phyloP scores from a whole-genome alignment of 257 asterid species.

The Jaltomata sinuosa region DNA sequence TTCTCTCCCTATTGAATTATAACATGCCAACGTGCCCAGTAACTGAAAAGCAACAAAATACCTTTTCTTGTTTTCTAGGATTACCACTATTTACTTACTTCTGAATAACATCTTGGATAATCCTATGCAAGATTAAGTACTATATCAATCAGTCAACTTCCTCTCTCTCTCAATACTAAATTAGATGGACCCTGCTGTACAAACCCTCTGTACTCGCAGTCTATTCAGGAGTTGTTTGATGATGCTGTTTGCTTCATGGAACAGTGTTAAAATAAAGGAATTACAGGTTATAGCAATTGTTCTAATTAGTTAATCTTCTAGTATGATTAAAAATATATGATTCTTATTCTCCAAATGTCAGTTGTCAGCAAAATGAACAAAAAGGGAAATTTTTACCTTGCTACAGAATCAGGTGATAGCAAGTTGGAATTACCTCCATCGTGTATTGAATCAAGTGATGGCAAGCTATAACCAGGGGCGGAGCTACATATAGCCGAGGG shows the following conservation, averaged over 20 bases:
- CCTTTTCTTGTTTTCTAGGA: not conserved
- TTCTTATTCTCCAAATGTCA: not conserved
- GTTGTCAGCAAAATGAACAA: not conserved
- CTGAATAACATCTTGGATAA: too few relatives aligned
- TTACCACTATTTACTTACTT: not conserved
- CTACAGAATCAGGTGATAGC: slow-evolving; percentile 70
- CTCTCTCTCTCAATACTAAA: too few relatives aligned
- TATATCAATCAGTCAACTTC: too few relatives aligned
- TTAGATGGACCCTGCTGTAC: too few relatives aligned
- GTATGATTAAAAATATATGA: not conserved
- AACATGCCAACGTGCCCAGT: not conserved
- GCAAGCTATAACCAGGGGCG: slow-evolving; percentile 32
- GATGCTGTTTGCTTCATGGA: too few relatives aligned
- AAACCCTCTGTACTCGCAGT: too few relatives aligned
- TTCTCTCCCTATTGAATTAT: not conserved
- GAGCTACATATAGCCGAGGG: too few relatives aligned
- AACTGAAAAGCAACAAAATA: not conserved
- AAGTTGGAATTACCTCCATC: slow-evolving; percentile 32
- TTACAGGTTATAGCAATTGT: not conserved
- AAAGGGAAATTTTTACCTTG: slow-evolving; percentile 25
- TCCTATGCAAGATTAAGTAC: too few relatives aligned
- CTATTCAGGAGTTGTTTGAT: too few relatives aligned
- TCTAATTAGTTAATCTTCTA: not conserved
- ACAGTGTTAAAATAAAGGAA: too few relatives aligned
- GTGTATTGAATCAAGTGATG: slow-evolving; percentile 60